These are phyloP conservation scores for Scheffersomyces titani DNA, from an alignment of 1,139 yeast species.

Conservation along the genomic window DNA sequence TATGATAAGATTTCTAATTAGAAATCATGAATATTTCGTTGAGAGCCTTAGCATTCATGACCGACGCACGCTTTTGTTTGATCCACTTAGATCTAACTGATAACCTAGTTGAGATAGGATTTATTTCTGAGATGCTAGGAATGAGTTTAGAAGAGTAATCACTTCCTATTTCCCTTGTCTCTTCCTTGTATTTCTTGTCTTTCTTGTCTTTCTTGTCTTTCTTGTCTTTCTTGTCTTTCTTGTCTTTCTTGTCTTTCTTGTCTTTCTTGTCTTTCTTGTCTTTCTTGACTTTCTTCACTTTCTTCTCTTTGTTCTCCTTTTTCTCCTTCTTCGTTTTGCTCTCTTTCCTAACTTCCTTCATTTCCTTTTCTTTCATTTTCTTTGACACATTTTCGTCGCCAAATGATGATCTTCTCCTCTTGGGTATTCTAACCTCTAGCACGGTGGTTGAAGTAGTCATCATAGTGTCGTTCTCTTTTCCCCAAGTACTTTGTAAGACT, in stretches of 20 bases:
- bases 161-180: conserved; percentile 9
- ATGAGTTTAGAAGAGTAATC: not conserved
- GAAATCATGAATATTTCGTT: conserved; percentile 92
- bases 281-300: conserved; percentile 27
- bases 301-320: conserved; percentile 31
- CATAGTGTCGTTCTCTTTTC: conserved; percentile 51
- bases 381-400: conserved; percentile 9
- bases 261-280: conserved; percentile 23
- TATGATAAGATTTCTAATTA: conserved; percentile 22
- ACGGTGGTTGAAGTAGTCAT: not conserved
- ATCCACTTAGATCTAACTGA: conserved; percentile 87
- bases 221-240: conserved; percentile 16
- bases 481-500: conserved; percentile 82
- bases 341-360: conserved; percentile 23
- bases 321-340: conserved; percentile 25
- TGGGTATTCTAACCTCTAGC: conserved; percentile 1
- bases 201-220: conserved; percentile 19
- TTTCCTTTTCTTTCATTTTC: conserved; percentile 23
- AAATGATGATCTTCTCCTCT: conserved; percentile 4
- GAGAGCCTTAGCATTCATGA: conserved; percentile 82
- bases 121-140: conserved; percentile 12
- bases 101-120: conserved; percentile 57
- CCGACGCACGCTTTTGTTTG: conserved; percentile 85
- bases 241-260: conserved; percentile 18
- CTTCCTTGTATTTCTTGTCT: conserved; percentile 19